phyloP scores from a whole-genome alignment of 2,329 filamentous ascomycete genomes.

The Paracoccidioides lutzii region DNA sequence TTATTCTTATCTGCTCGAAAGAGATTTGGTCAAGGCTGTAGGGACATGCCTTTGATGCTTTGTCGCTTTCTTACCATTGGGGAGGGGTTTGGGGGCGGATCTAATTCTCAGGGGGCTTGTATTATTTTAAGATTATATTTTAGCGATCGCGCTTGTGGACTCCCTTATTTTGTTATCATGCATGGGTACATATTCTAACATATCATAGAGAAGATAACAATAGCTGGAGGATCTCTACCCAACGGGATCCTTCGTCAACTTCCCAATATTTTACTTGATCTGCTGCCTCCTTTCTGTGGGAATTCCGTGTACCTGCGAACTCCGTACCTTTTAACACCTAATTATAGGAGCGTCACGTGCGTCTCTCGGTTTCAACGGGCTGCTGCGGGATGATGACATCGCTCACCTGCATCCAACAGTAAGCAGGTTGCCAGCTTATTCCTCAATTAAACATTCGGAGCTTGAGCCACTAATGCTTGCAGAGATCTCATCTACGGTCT shows the following conservation, averaged over 20 bases:
- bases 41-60: neutral
- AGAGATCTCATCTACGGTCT: neutral
- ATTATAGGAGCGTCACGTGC: too few relatives aligned
- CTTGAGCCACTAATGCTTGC: neutral
- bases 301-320: too few relatives aligned
- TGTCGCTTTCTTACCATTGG: too few relatives aligned
- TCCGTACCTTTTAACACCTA: too few relatives aligned
- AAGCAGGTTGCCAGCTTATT: neutral
- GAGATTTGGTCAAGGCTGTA: neutral
- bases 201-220: neutral
- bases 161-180: constrained; percentile 1
- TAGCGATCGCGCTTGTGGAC: neutral
- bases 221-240: neutral
- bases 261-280: too few relatives aligned
- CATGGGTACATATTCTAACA: neutral
- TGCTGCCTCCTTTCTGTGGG: too few relatives aligned
- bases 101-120: neutral
- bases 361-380: too few relatives aligned
- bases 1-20: neutral
- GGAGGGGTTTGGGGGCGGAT: neutral
- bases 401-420: neutral
- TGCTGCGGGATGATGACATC: neutral
- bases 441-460: neutral
- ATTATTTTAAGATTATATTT: neutral
- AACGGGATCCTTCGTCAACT: too few relatives aligned